Base-by-base conservation (phyloP, 2,329 filamentous ascomycete genomes). In the Ceratocystis colombiana region DNA sequence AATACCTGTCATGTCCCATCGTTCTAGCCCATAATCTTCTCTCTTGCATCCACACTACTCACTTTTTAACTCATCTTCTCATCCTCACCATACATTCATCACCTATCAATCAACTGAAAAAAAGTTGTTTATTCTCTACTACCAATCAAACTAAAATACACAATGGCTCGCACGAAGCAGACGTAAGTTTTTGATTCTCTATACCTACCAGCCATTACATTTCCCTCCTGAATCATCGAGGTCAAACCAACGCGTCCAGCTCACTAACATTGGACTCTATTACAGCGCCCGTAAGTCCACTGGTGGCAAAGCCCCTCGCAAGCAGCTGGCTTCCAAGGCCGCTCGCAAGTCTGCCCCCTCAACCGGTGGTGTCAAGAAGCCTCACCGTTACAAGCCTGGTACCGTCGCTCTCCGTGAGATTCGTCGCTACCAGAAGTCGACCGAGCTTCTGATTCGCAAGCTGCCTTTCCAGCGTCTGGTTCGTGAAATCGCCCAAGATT, bases 321-420 rank as follows among this genome's bases (percentile, higher is more conserved):
- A 99, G 90, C 92, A 96, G 86, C 91, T 97, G 76, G 93, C 93
- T 74, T 96, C 92, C 84, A 96, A 96, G 89, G 94, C 93, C 72
- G 93, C 94, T 75, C 92, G 94, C 83, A 99, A 99, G 88, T 91
- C 88, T 74, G 93, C 94, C 69, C 94, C 94, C 73, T 96, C 91
- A 70, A 97, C 94, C 78, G 94, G 93, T 75, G 89, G 89, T 87
- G 89, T 93, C 85, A 94, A 94, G 89, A 94, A 94, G 88, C 89
- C 89, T 79, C 89, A 92, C 82, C 84, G 89, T 75, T 80, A 92
- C 78, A 92, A 91, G 88, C 89, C 89, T 75, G 88, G 88, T 84
- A 96, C 94, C 76, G 89, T 96, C 80, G 93, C 93, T 84, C 88
- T 97, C 74, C 90, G 91, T 85, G 94, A 99, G 82, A 99, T 99